Percentiles rank a stretch among this genome's conserved stretches.
Evolutionary conservation across 2,329 filamentous ascomycete genomes (phyloP).

Genomic region (Trichoderma asperellum): DNA sequence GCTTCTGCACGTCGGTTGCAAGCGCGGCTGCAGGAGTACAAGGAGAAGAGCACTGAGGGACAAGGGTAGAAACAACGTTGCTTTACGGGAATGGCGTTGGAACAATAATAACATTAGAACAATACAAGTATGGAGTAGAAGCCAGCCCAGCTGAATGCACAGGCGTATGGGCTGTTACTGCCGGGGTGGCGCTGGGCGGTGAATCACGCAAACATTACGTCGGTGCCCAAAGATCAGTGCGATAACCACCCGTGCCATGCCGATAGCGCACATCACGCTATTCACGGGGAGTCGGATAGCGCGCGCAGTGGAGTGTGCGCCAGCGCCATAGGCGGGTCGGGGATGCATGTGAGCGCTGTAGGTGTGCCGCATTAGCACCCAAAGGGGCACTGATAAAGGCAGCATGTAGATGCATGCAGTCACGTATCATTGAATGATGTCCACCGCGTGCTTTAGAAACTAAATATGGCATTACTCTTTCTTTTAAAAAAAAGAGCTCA

Average conservation of each 20-base stretch:
- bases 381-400: not conserved
- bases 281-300: slow-evolving; percentile 11
- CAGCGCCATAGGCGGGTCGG: slow-evolving; percentile 1
- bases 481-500: not conserved
- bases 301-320: slow-evolving; percentile 6
- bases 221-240: slow-evolving; percentile 10
- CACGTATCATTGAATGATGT: not conserved
- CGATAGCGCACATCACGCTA: slow-evolving; percentile 12
- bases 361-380: not conserved
- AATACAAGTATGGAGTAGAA: not conserved
- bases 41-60: not conserved
- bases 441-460: not conserved
- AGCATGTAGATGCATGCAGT: not conserved
- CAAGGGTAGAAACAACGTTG: slow-evolving; percentile 1
- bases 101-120: not conserved
- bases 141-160: not conserved
- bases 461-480: not conserved
- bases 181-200: slow-evolving; percentile 21
- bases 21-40: slow-evolving; percentile 11
- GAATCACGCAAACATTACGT: slow-evolving; percentile 30
- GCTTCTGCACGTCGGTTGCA: slow-evolving; percentile 13
- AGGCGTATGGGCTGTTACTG: slow-evolving; percentile 7
- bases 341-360: not conserved
- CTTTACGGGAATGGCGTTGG: not conserved
- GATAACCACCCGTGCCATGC: slow-evolving; percentile 1